These are phyloP conservation scores for Copromyces sp. DNA, from an alignment of 495 filamentous ascomycete genomes.

Conservation along the genomic window DNA sequence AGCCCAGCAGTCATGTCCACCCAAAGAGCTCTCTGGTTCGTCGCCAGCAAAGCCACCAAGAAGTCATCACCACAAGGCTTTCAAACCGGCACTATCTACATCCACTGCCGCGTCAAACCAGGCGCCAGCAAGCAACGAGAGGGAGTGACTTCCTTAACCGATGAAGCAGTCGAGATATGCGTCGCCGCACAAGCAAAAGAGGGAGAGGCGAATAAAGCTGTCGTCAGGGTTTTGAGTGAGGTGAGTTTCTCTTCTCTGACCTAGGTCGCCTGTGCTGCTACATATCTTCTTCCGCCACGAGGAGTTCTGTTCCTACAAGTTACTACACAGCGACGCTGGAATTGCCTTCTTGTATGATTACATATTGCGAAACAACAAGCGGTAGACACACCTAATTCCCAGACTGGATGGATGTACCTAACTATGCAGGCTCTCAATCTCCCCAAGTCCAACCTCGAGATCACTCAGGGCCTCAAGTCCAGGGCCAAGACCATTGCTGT, in stretches of 20 bases:
- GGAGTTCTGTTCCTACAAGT: no score
- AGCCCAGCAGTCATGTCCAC: not conserved
- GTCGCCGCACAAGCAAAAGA: conserved; percentile 53
- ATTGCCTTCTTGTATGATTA: not conserved
- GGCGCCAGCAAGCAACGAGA: conserved; percentile 51
- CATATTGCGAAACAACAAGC: no score
- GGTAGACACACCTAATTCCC: not conserved
- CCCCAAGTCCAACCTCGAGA: conserved; percentile 52
- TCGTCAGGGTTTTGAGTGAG: conserved; percentile 52
- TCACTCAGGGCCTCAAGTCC: conserved; percentile 53
- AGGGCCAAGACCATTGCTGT: conserved; percentile 45
- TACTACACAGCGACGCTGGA: not conserved
- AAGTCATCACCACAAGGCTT: conserved; percentile 16
- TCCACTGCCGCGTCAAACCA: conserved; percentile 54
- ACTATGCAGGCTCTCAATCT: conserved; percentile 33
- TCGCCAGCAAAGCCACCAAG: conserved; percentile 14
- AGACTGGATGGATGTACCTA: not conserved
- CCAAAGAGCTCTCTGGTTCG: conserved; percentile 19
- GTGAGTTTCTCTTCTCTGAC: conserved; percentile 25
- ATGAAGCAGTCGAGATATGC: conserved; percentile 48
- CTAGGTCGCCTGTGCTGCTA: not conserved
- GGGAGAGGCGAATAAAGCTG: conserved; percentile 57
- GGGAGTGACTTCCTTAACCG: conserved; percentile 43
- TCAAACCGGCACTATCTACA: conserved; percentile 23
- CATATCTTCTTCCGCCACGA: not conserved